Base-by-base conservation (phyloP, 257 asterid genomes). In the Marsdenia floribunda region DNA sequence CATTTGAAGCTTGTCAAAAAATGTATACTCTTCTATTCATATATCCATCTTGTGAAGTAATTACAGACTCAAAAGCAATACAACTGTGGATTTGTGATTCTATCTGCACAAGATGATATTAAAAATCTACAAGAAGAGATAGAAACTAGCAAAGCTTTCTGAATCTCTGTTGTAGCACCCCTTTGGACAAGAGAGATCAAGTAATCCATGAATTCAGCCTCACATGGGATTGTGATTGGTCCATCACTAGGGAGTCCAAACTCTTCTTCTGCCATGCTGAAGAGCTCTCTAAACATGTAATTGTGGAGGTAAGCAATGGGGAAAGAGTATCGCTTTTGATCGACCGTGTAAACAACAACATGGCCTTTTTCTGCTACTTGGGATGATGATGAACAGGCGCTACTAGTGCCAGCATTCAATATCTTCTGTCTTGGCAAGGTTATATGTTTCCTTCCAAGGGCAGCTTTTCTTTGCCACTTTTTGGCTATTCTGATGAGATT, bases 381-480 rank as follows among this genome's bases (percentile, higher is more conserved):
- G 11, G 61, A 29, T 13, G 57, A 35, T 13, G 46, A 4, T 5
- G 44, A 29, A 26, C 42, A 52, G 10, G 26, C 2, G 40, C 46
- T 40, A n/a, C 7, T 72, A n/a, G n/a, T n/a, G n/a, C n/a, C n/a
- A n/a, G n/a, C n/a, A n/a, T n/a, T n/a, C n/a, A n/a, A n/a, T n/a
- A n/a, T n/a, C n/a, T n/a, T n/a, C n/a, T n/a, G n/a, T 18, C 11
- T 53, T 12, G 74, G 79, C 3, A 49, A 59, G n/a, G 76, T 24
- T 6, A 80, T 47, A 7, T 42, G 69, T 74, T 85, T 82, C 22
- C 83, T 80, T 68, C 71, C 10, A 42, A 69, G 47, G 57, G 75
- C 77, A 35, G 83, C 83, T 11, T 67, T 19, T 19, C 16, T 77
- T 46, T 73, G 81, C 75, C 78, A 74, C 59, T 79, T 68, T 18